Base-by-base conservation (phyloP, 176 grass and related monocot species). In the Triticum monococcum region DNA sequence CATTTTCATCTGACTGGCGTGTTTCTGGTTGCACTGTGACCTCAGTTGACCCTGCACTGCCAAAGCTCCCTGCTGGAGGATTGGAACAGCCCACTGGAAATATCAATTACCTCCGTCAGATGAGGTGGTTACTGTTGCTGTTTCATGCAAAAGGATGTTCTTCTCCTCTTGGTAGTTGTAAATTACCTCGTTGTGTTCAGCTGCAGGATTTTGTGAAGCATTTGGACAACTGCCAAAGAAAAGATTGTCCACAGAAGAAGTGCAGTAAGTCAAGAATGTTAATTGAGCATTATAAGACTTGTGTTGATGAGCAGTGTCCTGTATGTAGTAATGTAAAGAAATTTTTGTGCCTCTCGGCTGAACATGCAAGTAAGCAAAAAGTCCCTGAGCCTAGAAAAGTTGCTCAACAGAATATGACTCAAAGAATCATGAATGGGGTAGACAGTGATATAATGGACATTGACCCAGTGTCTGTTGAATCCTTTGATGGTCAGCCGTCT, bases 91-190 rank as follows among this genome's bases (percentile, higher is more conserved):
- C 84, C 16, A 85, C 81, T 77, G 90, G 78, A 84, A 82, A 97
- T 79, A 83, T 80, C 36, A 76, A 96, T 70, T 91, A 97, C 61
- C 23, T 79, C 20, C 93, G 92, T 76, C 97, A 99, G 83, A 56
- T 88, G 46, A 99, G 88, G 84, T 92, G 93, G 94, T 60, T 99
- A 64, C 81, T 97, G 37, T 87, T 95, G 67, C 82, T 99, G 25
- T 67, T 91, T 83, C 97, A 99, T 91, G 97, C 97, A 68, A 95
- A 88, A 65, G 24, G 87, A 67, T 99, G 97, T 91, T 80, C 89
- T 54, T 85, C 73, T 80, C 87, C 90, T 59, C 43, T 87, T 79
- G 97, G 97, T 87, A 87, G 92, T 48, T 99, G 97, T 88, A 89
- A 87, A 87, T 92, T 97, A 37, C 88, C 86, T 84, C 82, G 32